Base-by-base conservation (phyloP, 257 asterid species). In the Verbena officinalis region DNA sequence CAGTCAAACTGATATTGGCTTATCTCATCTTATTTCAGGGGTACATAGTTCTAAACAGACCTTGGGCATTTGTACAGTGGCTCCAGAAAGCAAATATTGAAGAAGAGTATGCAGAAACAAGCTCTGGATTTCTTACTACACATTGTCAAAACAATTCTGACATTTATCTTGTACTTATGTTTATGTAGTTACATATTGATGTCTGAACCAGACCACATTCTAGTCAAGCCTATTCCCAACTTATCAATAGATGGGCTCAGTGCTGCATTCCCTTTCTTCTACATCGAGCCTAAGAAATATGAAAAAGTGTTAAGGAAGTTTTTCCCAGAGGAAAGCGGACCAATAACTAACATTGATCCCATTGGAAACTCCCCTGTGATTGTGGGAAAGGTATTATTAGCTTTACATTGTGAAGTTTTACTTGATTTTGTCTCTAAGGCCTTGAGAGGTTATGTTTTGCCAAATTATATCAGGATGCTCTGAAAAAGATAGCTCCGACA, bases 31-130 rank as follows among this genome's bases (percentile, higher is more conserved):
- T 44, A 27, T 75, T 71, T 56, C 88, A 92, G 98, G 98, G 98
- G 3, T 92, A 92, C 77, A 83, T 92, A 76, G 98, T 92, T 72
- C 95, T 92, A 48, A 92, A 92, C 77, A 85, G 98, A 59, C 98
- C 98, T 21, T 92, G 97, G 97, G 98, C 98, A 53, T 89, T 92
- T 80, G 98, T 92, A 54, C 98, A 92, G 78, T 92, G 98, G 98
- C 98, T 92, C 76, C 93, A 85, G 69, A 84, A 92, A 77, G 91
- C 95, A 55, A 61, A 82, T 38, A 92, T 92, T 69, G 70, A 87
- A 75, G 98, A 92, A 85, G 98, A 92, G 98, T 91, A 80, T 3
- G 94, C 22, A 64, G 33, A 24, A 45, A 39, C 69, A 42, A 40
- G 19, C 67, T 54, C 34, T 45, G 8, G 22, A 36, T 49, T 61